These are phyloP conservation scores for Tuber melanosporum DNA, from an alignment of 495 filamentous ascomycete species.

Conservation along the genomic window DNA sequence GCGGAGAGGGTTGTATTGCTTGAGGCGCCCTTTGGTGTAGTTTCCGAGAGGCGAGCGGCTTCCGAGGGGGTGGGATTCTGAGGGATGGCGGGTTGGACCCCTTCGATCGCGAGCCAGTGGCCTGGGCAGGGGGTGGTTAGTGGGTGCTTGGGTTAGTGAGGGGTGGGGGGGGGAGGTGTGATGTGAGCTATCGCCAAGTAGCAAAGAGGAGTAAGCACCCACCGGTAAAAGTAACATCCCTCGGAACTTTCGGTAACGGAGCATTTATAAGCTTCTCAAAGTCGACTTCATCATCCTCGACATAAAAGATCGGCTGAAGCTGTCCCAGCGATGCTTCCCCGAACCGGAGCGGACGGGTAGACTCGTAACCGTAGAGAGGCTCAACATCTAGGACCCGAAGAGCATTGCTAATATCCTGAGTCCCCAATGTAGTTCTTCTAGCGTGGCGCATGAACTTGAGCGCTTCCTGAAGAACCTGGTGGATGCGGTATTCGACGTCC, in stretches of 20 bases:
- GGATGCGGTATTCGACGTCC: constrained; percentile 90
- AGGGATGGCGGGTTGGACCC: constrained; percentile 88
- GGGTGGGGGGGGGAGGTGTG: background rate
- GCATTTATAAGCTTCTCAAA: constrained; percentile 98
- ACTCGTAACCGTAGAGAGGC: constrained; percentile 92
- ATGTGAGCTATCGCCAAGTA: background rate
- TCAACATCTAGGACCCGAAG: constrained; percentile 82
- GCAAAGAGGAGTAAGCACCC: constrained; percentile 31
- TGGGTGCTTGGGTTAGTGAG: background rate
- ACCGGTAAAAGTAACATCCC: constrained; percentile 91
- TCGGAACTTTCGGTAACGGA: constrained; percentile 84
- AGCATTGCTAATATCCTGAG: constrained; percentile 78
- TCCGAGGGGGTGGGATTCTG: constrained; percentile 88
- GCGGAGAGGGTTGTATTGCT: constrained; percentile 76
- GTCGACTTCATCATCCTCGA: constrained; percentile 97
- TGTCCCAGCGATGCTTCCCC: constrained; percentile 90
- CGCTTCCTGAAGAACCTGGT: constrained; percentile 85
- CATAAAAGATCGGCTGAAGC: constrained; percentile 92
- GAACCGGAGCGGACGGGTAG: constrained; percentile 74
- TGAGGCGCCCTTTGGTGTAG: constrained; percentile 80
- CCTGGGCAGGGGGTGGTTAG: constrained; percentile 47
- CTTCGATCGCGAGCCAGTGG: constrained; percentile 94
- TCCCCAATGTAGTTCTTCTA: constrained; percentile 72
- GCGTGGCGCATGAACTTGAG: constrained; percentile 90
- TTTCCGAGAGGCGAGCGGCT: constrained; percentile 63